Percentiles rank a stretch among this genome's conserved stretches.
These are phyloP conservation scores for Chenopodium berlandieri DNA, from an alignment of 148 eudicot species.

Conservation along the genomic window DNA sequence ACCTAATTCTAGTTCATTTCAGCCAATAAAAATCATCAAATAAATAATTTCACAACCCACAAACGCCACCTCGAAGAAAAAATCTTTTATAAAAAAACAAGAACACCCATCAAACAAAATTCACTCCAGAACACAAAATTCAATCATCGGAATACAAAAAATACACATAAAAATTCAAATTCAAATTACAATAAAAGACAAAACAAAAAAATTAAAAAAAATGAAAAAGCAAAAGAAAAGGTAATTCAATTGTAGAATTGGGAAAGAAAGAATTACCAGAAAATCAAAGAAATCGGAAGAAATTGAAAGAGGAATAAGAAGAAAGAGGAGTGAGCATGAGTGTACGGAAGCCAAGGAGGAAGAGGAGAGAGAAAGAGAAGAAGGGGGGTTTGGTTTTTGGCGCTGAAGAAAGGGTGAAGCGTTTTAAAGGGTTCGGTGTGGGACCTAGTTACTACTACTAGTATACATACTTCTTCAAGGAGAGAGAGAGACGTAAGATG, in stretches of 20 bases:
- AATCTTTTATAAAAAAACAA: background rate
- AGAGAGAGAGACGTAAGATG: background rate
- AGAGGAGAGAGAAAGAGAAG: background rate
- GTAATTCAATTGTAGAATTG: too few relatives aligned
- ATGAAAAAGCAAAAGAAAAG: too few relatives aligned
- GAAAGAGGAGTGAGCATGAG: background rate
- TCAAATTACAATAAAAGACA: background rate
- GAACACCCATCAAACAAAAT: background rate
- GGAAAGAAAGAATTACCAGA: background rate
- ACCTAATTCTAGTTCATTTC: background rate
- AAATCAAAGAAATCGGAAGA: constrained; percentile 1
- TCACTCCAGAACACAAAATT: background rate
- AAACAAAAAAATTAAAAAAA: background rate
- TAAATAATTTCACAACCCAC: background rate
- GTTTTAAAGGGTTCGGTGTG: constrained; percentile 29
- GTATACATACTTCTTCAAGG: background rate
- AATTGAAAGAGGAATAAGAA: background rate
- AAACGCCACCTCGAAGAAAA: background rate
- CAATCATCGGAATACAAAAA: background rate
- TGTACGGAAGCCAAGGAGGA: background rate
- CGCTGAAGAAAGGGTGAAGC: constrained; percentile 14
- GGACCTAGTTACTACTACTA: background rate
- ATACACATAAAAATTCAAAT: too few relatives aligned
- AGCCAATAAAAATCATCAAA: background rate
- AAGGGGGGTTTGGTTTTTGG: constrained; percentile 12